phyloP scores from a whole-genome alignment of 2,329 filamentous ascomycete genomes.

The Penicillium frequentans region DNA sequence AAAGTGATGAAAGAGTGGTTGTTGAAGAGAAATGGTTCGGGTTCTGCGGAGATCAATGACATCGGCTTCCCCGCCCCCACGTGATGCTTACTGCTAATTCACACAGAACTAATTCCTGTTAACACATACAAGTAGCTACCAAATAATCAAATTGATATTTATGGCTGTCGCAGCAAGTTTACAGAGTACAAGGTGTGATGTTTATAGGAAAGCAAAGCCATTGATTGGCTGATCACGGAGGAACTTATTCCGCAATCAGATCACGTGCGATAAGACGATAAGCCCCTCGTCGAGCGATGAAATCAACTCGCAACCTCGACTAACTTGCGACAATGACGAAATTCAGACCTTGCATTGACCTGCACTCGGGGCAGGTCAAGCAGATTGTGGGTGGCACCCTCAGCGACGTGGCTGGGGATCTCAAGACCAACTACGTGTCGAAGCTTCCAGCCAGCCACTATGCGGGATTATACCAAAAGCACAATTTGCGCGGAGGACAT shows the following conservation, averaged over 20 bases:
- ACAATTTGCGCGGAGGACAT: conserved; percentile 75
- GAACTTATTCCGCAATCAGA: neutral
- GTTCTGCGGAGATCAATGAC: neutral
- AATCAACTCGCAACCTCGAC: neutral
- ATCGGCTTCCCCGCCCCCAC: neutral
- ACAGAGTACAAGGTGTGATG: neutral
- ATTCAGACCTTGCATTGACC: conserved; percentile 94
- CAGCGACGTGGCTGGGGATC: conserved; percentile 61
- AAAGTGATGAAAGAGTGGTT: neutral
- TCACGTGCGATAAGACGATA: neutral
- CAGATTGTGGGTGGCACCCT: conserved; percentile 97
- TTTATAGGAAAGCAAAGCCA: neutral
- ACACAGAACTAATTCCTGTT: neutral
- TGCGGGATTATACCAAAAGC: conserved; percentile 75
- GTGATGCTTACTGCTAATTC: neutral
- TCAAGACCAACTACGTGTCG: conserved; percentile 93
- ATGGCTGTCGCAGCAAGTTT: neutral
- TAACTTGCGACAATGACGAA: conserved; percentile 68
- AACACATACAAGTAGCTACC: too few species aligned
- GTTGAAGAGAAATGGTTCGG: neutral
- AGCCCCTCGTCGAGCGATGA: neutral
- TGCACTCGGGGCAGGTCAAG: conserved; percentile 96
- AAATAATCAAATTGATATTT: neutral
- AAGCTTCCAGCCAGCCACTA: conserved; percentile 78
- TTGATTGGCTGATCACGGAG: neutral